These are phyloP conservation scores for Thymus quinquecostatus DNA, from an alignment of 257 asterid genomes.

Conservation along the genomic window DNA sequence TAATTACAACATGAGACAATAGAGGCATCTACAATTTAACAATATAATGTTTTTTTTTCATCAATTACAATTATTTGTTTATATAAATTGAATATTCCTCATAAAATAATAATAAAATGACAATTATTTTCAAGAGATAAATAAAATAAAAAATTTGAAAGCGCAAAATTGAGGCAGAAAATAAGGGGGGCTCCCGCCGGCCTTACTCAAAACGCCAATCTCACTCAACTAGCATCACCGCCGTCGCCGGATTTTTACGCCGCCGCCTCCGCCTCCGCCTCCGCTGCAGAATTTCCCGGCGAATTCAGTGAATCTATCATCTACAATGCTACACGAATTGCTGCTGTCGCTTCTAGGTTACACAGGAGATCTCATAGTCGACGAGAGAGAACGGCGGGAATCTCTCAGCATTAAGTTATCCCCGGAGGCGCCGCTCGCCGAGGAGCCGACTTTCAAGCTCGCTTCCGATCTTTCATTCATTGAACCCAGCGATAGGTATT, in stretches of 20 bases:
- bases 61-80: no score
- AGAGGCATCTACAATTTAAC: no score
- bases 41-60: no score
- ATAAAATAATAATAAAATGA: neutral
- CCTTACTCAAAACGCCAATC: conserved; percentile 13
- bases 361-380: conserved; percentile 97
- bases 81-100: no score
- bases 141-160: conserved; percentile 11
- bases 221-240: conserved; percentile 7
- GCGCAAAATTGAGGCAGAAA: neutral
- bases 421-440: conserved; percentile 69
- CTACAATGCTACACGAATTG: conserved; percentile 86
- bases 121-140: neutral
- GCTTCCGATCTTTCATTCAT: conserved; percentile 86
- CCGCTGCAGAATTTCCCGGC: conserved; percentile 16
- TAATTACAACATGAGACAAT: no score
- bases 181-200: conserved; percentile 41
- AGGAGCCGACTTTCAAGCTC: conserved; percentile 75
- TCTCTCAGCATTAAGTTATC: conserved; percentile 53
- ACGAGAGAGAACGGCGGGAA: conserved; percentile 62
- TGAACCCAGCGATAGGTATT: conserved; percentile 84
- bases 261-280: conserved; percentile 10
- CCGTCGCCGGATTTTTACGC: neutral
- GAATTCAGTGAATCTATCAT: conserved; percentile 5
- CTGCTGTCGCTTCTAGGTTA: conserved; percentile 82